Conservation (phyloP, 1,284 basidiomycete genomes). For the Tremellales sp. region DNA sequence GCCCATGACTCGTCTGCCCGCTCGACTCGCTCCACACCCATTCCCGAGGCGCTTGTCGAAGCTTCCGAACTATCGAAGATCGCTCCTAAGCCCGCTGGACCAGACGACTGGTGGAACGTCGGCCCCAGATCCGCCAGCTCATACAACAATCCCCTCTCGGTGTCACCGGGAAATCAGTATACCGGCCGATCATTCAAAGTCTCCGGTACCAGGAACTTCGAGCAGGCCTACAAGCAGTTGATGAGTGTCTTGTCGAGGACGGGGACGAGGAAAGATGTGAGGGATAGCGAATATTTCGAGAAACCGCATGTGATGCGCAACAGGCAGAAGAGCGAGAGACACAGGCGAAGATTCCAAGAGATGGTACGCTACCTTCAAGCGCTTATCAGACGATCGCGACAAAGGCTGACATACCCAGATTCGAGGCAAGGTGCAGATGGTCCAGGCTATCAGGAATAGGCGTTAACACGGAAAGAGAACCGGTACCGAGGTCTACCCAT, state of each 20-base stretch:
- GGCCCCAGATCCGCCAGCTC: background rate
- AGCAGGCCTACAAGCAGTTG: background rate
- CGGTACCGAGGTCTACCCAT: too few relatives aligned
- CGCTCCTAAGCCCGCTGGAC: too few relatives aligned
- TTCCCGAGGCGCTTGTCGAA: background rate
- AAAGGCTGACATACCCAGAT: background rate
- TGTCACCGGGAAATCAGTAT: background rate
- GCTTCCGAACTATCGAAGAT: background rate
- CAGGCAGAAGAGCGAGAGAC: background rate
- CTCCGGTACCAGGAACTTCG: background rate
- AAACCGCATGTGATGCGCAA: background rate
- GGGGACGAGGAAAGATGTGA: background rate
- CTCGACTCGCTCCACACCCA: background rate
- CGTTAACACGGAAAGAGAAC: too few relatives aligned
- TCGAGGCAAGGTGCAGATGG: background rate
- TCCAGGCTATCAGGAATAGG: background rate
- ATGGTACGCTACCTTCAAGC: too few relatives aligned
- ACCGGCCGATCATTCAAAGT: background rate
- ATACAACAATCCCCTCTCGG: background rate
- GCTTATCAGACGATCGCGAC: too few relatives aligned
- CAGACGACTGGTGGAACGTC: background rate
- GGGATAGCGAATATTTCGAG: background rate
- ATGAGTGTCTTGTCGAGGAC: background rate
- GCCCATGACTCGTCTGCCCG: too few relatives aligned
- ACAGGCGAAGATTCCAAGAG: background rate